These are phyloP conservation scores for Botrytis cinerea DNA, from an alignment of 2,329 filamentous ascomycete species.

Conservation along the genomic window DNA sequence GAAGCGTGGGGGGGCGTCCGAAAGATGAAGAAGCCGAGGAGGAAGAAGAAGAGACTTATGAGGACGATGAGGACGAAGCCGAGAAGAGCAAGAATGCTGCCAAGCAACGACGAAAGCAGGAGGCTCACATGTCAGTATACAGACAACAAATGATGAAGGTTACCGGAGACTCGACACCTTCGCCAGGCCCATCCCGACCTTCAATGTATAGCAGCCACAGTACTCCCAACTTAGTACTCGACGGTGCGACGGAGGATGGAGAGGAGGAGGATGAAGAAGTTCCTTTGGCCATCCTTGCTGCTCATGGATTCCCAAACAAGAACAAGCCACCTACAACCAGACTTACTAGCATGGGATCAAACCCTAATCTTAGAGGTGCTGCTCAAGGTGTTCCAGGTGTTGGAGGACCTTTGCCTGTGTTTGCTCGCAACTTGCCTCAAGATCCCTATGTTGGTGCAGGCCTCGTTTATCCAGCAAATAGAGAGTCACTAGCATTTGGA, in stretches of 20 bases:
- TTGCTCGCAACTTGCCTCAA: constrained; percentile 77
- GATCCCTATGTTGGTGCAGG: constrained; percentile 84
- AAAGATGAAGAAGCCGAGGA: constrained; percentile 62
- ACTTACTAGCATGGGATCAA: constrained; percentile 57
- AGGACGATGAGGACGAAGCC: constrained; percentile 75
- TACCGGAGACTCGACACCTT: constrained; percentile 68
- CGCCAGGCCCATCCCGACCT: constrained; percentile 49
- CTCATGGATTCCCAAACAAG: constrained; percentile 83
- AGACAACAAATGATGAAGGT: constrained; percentile 97
- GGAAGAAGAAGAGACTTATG: constrained; percentile 61
- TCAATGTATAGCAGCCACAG: constrained; percentile 58
- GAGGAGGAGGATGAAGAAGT: constrained; percentile 86
- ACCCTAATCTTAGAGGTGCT: constrained; percentile 67
- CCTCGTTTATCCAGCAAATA: constrained; percentile 68
- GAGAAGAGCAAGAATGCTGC: constrained; percentile 73
- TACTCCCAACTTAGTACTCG: constrained; percentile 56
- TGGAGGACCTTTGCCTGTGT: constrained; percentile 63
- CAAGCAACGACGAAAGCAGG: constrained; percentile 81
- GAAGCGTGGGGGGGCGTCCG: constrained; percentile 48
- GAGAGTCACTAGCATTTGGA: constrained; percentile 74
- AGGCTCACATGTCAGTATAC: constrained; percentile 86
- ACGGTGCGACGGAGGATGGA: constrained; percentile 48
- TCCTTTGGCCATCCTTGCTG: constrained; percentile 80
- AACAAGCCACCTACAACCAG: constrained; percentile 70
- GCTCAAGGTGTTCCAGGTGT: constrained; percentile 58